Conservation (phyloP, 176 grass and related monocot genomes). For the Paspalum vaginatum region DNA sequence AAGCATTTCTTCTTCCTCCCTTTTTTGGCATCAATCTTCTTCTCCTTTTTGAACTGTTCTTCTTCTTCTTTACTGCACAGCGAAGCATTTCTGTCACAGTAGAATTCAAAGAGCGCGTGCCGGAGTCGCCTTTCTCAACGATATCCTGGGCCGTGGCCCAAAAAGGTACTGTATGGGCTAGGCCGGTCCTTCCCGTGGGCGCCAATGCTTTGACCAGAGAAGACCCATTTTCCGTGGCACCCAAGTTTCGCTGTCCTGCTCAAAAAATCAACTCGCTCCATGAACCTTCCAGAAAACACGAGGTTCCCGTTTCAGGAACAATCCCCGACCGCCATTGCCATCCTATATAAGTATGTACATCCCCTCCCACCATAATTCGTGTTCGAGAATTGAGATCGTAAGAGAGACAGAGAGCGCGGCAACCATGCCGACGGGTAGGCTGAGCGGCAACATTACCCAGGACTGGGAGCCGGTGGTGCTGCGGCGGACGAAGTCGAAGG, state of each 20-base stretch:
- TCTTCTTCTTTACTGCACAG: too few species aligned
- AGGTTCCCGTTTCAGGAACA: not conserved
- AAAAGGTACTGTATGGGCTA: not conserved
- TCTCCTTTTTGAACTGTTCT: too few species aligned
- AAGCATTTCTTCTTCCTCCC: too few species aligned
- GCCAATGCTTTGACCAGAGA: slow-evolving; percentile 14
- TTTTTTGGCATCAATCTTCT: too few species aligned
- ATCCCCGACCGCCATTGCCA: slow-evolving; percentile 27
- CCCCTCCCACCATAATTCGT: not conserved
- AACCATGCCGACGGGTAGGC: slow-evolving; percentile 55
- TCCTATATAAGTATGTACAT: slow-evolving; percentile 7
- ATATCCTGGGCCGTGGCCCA: not conserved
- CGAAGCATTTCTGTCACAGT: too few species aligned
- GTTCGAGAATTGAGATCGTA: not conserved
- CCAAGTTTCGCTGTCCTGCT: not conserved
- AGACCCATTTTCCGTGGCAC: slow-evolving; percentile 25
- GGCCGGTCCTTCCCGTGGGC: slow-evolving; percentile 3
- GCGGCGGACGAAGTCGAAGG: slow-evolving; percentile 55
- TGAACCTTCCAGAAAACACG: slow-evolving; percentile 30
- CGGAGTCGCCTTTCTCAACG: not conserved
- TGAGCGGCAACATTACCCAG: slow-evolving; percentile 64
- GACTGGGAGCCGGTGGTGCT: slow-evolving; percentile 96
- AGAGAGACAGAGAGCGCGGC: too few species aligned
- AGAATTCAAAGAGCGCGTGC: too few species aligned
- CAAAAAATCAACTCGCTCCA: not conserved